phyloP scores from a whole-genome alignment of 352 stramenopile genomes.

The Sclerospora graminicola region DNA sequence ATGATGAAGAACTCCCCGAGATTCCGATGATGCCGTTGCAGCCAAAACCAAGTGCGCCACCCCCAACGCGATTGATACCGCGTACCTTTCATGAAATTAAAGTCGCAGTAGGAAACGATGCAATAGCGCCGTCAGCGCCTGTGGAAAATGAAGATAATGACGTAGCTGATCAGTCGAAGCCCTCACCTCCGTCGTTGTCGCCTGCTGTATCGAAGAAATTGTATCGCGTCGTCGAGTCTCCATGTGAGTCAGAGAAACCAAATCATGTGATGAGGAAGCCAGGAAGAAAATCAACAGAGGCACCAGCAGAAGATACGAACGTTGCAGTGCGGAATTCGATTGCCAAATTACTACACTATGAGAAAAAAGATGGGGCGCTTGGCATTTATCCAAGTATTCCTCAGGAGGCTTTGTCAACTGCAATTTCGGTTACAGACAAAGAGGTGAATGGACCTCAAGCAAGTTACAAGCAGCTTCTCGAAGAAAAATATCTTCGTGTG shows the following conservation, averaged over 20 bases:
- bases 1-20: not conserved
- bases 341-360: slow-evolving; percentile 28
- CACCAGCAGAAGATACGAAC: slow-evolving; percentile 19
- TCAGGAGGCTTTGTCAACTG: not conserved
- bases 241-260: slow-evolving; percentile 12
- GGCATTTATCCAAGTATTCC: slow-evolving; percentile 35
- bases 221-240: slow-evolving; percentile 9
- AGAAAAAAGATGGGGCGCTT: slow-evolving; percentile 19
- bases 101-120: not conserved
- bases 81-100: slow-evolving; percentile 22
- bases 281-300: not conserved
- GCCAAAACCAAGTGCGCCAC: slow-evolving; percentile 10
- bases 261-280: slow-evolving; percentile 11
- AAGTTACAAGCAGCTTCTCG: slow-evolving; percentile 24
- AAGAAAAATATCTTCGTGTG: slow-evolving; percentile 48
- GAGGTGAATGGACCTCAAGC: slow-evolving; percentile 1
- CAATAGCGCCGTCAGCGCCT: slow-evolving; percentile 18
- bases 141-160: slow-evolving; percentile 18
- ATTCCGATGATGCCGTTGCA: slow-evolving; percentile 1
- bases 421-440: not conserved
- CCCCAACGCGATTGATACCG: slow-evolving; percentile 10
- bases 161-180: slow-evolving; percentile 2
- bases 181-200: slow-evolving; percentile 33
- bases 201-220: slow-evolving; percentile 36
- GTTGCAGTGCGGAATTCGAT: slow-evolving; percentile 34